Percentiles rank a stretch among this genome's conserved stretches.
These are phyloP conservation scores for Thinopyrum elongatum DNA, from an alignment of 176 grass and related monocot species.

Conservation along the genomic window DNA sequence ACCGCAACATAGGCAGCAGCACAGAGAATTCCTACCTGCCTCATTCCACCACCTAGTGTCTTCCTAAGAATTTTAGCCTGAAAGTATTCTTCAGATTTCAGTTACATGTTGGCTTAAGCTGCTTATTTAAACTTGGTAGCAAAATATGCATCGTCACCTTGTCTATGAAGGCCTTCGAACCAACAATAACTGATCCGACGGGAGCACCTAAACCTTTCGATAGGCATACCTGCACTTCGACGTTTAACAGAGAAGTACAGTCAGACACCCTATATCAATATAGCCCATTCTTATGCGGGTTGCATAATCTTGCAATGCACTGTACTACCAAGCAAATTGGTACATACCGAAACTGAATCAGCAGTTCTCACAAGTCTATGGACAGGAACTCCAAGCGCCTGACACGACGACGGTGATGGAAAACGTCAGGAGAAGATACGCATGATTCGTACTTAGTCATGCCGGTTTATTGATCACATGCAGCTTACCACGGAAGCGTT, in stretches of 20 bases:
- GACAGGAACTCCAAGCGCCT: slow-evolving; percentile 88
- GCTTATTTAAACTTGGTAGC: background rate
- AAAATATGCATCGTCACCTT: slow-evolving; percentile 45
- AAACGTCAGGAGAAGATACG: background rate
- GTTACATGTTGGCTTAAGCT: background rate
- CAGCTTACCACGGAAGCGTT: slow-evolving; percentile 92
- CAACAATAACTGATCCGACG: slow-evolving; percentile 84
- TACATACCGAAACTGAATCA: slow-evolving; percentile 87
- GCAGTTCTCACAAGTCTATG: slow-evolving; percentile 80
- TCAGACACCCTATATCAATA: background rate
- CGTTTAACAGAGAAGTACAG: background rate
- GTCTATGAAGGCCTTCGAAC: slow-evolving; percentile 66
- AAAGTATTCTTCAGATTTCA: background rate
- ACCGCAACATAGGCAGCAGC: slow-evolving; percentile 81
- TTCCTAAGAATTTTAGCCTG: slow-evolving; percentile 92
- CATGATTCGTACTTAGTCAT: background rate
- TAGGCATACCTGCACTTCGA: slow-evolving; percentile 66
- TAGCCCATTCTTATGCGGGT: background rate
- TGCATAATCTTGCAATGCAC: background rate
- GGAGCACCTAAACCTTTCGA: slow-evolving; percentile 96
- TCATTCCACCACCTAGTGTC: slow-evolving; percentile 95
- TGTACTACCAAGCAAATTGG: background rate
- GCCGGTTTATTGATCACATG: background rate
- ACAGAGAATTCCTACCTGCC: slow-evolving; percentile 90
- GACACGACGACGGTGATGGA: background rate